Percentiles rank a stretch among this genome's conserved stretches.
Evolutionary conservation across 306 rosid genomes (phyloP).

Genomic region (Cyclanthera cordifolia): DNA sequence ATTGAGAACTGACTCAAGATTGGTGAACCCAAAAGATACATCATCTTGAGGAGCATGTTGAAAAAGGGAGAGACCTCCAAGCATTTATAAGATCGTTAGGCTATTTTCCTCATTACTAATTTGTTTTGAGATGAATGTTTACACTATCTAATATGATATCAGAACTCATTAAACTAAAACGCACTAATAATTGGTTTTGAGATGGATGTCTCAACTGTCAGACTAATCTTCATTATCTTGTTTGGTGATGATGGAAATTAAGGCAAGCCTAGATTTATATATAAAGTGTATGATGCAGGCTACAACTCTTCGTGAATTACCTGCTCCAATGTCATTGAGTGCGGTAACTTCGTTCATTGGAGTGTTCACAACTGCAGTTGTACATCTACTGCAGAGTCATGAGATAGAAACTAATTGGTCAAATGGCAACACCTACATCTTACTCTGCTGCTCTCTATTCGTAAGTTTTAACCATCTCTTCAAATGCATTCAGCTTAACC

Average conservation of each 20-base stretch:
- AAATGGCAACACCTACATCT: slow-evolving; percentile 23
- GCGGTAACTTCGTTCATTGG: slow-evolving; percentile 60
- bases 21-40: no score
- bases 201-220: no score
- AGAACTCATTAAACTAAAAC: no score
- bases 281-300: slow-evolving; percentile 30
- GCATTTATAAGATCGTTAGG: no score
- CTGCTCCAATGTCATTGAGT: slow-evolving; percentile 67
- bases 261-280: background rate
- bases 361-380: slow-evolving; percentile 34
- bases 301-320: slow-evolving; percentile 48
- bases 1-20: no score
- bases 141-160: no score
- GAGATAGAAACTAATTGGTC: slow-evolving; percentile 28
- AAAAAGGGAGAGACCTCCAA: no score
- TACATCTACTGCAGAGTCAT: slow-evolving; percentile 27
- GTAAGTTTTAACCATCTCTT: slow-evolving; percentile 24
- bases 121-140: no score
- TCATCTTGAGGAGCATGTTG: no score
- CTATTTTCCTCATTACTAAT: no score
- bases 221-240: no score
- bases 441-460: slow-evolving; percentile 39
- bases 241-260: background rate
- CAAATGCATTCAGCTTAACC: background rate
- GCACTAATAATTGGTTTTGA: no score